phyloP scores from a whole-genome alignment of 2,329 filamentous ascomycete genomes.

The Ophiostoma sp. region DNA sequence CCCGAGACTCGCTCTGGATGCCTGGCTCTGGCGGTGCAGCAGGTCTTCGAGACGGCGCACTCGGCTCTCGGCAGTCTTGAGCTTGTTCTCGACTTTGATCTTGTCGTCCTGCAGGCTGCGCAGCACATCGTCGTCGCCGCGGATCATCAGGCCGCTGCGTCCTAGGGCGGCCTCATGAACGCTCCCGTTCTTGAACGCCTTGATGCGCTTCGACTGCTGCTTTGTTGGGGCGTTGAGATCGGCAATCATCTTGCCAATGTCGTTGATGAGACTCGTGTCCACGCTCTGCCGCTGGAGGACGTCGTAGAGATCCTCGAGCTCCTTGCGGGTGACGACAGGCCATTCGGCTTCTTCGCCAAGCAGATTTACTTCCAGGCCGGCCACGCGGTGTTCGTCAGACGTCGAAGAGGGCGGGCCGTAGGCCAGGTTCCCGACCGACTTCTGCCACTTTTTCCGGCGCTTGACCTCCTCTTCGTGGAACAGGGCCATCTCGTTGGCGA shows the following conservation, averaged over 20 bases:
- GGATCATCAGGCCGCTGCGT: constrained; percentile 76
- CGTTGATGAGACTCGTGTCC: constrained; percentile 60
- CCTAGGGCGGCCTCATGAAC: constrained; percentile 85
- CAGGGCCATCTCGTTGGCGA: constrained; percentile 87
- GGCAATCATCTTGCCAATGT: constrained; percentile 69
- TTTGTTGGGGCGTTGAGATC: constrained; percentile 78
- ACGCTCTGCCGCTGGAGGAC: constrained; percentile 59
- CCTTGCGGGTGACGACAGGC: constrained; percentile 69
- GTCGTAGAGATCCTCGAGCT: constrained; percentile 69
- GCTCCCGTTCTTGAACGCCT: constrained; percentile 94
- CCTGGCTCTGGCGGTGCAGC: constrained; percentile 72
- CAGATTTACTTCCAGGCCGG: constrained; percentile 79
- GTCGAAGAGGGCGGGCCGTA: constrained; percentile 55
- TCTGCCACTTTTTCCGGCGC: constrained; percentile 83
- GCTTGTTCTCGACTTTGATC: constrained; percentile 61
- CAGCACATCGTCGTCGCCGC: constrained; percentile 79
- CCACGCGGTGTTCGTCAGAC: constrained; percentile 59
- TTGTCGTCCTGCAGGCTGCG: constrained; percentile 79
- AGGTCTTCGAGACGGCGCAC: constrained; percentile 88
- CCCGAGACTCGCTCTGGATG: constrained; percentile 48
- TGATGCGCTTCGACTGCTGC: constrained; percentile 78
- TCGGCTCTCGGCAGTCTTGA: constrained; percentile 80
- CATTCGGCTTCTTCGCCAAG: constrained; percentile 73
- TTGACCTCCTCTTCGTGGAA: constrained; percentile 92
- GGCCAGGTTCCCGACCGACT: constrained; percentile 65